Conservation (phyloP, 306 rosid species). For the Glycine latifolia region DNA sequence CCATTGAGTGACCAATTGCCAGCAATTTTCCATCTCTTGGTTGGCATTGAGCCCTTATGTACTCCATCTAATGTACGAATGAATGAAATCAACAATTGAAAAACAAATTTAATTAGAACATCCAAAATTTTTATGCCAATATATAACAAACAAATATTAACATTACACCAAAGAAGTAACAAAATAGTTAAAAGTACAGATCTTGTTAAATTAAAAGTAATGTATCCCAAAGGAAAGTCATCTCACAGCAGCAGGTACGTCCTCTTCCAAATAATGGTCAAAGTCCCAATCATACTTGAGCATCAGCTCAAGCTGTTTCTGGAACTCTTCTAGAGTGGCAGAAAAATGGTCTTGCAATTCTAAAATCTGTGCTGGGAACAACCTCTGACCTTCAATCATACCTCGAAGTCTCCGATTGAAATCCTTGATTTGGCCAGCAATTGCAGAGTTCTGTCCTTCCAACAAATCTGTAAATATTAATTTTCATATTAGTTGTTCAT, state of each 20-base stretch:
- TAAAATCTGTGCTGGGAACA: slow-evolving; percentile 55
- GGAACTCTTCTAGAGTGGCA: slow-evolving; percentile 61
- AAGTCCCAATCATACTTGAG: slow-evolving; percentile 83
- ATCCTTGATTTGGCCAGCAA: slow-evolving; percentile 52
- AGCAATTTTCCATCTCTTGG: slow-evolving; percentile 83
- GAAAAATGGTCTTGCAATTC: slow-evolving; percentile 61
- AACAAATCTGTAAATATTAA: slow-evolving; percentile 35
- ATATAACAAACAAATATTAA: slow-evolving; percentile 25
- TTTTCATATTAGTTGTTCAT: slow-evolving; percentile 20
- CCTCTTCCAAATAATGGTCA: slow-evolving; percentile 87
- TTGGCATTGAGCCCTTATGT: slow-evolving; percentile 71
- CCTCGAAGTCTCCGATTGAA: slow-evolving; percentile 52
- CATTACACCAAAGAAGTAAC: slow-evolving; percentile 20
- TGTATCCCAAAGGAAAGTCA: slow-evolving; percentile 55
- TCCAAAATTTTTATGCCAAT: slow-evolving; percentile 1
- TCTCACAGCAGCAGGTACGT: slow-evolving; percentile 90
- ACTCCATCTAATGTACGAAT: slow-evolving; percentile 68
- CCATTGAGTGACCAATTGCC: slow-evolving; percentile 97
- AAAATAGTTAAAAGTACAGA: background rate
- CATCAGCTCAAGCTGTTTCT: slow-evolving; percentile 60
- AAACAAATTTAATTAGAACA: slow-evolving; percentile 14
- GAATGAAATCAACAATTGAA: slow-evolving; percentile 34
- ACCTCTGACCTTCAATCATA: slow-evolving; percentile 53
- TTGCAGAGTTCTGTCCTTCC: slow-evolving; percentile 43
- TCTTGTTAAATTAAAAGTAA: slow-evolving; percentile 6